Base-by-base conservation (phyloP, 1,284 basidiomycete genomes). In the Sporisorium exsertum region DNA sequence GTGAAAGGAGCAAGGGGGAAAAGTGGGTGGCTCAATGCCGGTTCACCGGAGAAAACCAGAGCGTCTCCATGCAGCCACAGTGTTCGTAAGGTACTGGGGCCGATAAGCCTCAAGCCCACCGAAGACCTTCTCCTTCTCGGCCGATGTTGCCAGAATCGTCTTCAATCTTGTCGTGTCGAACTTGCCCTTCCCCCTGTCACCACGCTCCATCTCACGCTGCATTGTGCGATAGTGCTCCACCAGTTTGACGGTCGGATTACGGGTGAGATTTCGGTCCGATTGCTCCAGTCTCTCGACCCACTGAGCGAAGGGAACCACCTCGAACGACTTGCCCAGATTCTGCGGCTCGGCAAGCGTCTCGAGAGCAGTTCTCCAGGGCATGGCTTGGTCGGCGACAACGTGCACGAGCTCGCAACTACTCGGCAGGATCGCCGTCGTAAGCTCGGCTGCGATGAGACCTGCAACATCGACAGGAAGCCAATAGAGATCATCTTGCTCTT, bases 241-340 rank as follows among this genome's bases (percentile, higher is more conserved):
- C 60, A 89, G 83, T 83, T 90, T 89, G 68, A 88, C 86, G 3
- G 87, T 88, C 8, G 89, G 89, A 74, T 89, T 90, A 16, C 78
- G 81, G 0, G 59, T 81, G n/a, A 87, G 86, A 37, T 89, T 64
- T 0, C 84, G 77, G 40, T 88, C 86, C 18, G 87, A 88, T 40
- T 81, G 80, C 0, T 85, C 86, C 33, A 91, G 82, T 0, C 83
- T 79, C 42, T 86, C 81, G 15, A 90, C 79, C 89, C 91, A 80
- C 87, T 88, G 64, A 84, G 86, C 59, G 90, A 90, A 65, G 88
- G 92, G 89, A 27, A 94, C 92, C 40, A 91, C 89, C 79, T 94
- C 91, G 75, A 95, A 90, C 24, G 85, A 90, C 81, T 94, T 91
- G 15, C 92, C 93, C 58, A 88, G 87, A 13, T 89, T 86, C 20